These are phyloP conservation scores for Pyropia yezoensis DNA, from an alignment of 23 red algal species.

Conservation along the genomic window DNA sequence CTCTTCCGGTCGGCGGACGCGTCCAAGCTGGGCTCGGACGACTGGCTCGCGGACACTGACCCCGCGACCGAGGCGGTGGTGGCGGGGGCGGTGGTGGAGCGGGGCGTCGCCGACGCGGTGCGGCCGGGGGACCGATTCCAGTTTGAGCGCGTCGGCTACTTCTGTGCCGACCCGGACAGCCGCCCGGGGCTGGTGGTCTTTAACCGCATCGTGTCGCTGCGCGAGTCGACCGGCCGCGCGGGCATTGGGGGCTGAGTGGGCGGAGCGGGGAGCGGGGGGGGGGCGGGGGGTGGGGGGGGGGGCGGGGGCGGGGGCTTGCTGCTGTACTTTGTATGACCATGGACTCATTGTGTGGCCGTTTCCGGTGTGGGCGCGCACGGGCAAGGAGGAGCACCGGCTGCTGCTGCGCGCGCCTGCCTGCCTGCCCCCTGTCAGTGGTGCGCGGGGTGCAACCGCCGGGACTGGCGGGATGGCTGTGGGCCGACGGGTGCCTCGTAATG, in stretches of 20 bases:
- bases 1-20: constrained; percentile 80
- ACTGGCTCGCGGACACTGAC: constrained; percentile 84
- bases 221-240: constrained; percentile 19
- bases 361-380: no score
- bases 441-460: no score
- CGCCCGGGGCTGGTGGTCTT: constrained; percentile 23
- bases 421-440: no score
- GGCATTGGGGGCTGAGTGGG: background rate
- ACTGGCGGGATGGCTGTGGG: no score
- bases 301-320: no score
- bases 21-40: constrained; percentile 24
- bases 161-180: constrained; percentile 52
- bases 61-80: constrained; percentile 55
- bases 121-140: constrained; percentile 60
- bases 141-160: constrained; percentile 97
- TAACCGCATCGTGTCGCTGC: constrained; percentile 50
- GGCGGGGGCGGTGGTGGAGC: constrained; percentile 48
- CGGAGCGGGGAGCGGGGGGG: no score
- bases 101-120: constrained; percentile 1
- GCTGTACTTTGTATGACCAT: no score
- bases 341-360: no score
- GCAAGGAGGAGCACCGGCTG: no score
- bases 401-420: no score
- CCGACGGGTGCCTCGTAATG: no score
- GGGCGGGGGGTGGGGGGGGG: no score